Conservation (phyloP, 345 rosid genomes). For the Murraya koenigii region DNA sequence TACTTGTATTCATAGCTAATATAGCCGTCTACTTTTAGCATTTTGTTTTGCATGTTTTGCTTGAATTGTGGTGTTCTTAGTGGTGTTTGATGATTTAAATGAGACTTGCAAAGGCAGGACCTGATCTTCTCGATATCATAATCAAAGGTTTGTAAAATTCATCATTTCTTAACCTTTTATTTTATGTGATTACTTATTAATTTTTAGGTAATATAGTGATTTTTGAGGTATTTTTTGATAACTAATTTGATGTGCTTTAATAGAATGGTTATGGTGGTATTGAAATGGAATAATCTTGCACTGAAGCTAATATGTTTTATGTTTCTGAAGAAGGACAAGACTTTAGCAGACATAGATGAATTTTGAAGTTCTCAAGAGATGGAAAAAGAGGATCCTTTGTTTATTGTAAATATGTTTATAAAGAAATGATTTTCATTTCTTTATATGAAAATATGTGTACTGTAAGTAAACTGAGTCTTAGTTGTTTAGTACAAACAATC, state of each 20-base stretch:
- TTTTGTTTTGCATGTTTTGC: too few relatives aligned
- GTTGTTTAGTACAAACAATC: constrained; percentile 22
- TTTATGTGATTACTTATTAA: too few relatives aligned
- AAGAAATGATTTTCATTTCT: constrained; percentile 20
- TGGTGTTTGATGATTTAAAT: too few relatives aligned
- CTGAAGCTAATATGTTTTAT: constrained; percentile 9
- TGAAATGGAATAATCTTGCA: constrained; percentile 42
- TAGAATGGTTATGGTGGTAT: constrained; percentile 56
- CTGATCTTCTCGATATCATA: too few relatives aligned
- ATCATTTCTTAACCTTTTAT: too few relatives aligned
- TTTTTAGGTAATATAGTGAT: too few relatives aligned
- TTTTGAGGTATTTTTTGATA: neutral
- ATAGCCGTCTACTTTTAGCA: too few relatives aligned
- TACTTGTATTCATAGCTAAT: too few relatives aligned
- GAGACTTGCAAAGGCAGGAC: too few relatives aligned
- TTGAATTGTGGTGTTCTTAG: too few relatives aligned
- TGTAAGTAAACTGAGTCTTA: constrained; percentile 2
- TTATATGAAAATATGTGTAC: constrained; percentile 17
- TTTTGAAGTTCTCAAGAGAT: constrained; percentile 28
- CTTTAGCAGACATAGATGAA: constrained; percentile 18
- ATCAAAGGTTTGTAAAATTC: too few relatives aligned
- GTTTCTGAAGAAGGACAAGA: neutral
- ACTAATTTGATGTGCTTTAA: neutral
- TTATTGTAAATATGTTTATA: constrained; percentile 35
- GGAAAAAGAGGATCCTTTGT: constrained; percentile 18